These are phyloP conservation scores for Suillus bovinus DNA, from an alignment of 768 basidiomycete genomes.

Conservation along the genomic window DNA sequence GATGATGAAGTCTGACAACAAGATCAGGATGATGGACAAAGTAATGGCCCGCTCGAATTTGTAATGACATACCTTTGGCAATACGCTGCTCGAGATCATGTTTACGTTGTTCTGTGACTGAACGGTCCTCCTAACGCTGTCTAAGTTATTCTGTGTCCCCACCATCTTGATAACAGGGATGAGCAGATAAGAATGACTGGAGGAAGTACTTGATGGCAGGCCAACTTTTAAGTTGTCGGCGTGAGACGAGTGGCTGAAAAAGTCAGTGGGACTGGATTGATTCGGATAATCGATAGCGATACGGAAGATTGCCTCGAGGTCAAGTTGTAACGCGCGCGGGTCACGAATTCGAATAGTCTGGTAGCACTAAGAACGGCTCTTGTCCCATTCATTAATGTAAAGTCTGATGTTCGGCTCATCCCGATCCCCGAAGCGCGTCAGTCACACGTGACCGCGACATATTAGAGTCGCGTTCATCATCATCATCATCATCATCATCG, in stretches of 20 bases:
- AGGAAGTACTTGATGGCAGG: background rate
- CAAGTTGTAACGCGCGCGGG: constrained; percentile 3
- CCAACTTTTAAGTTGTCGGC: constrained; percentile 6
- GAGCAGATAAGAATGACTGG: background rate
- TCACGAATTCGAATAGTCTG: constrained; percentile 2
- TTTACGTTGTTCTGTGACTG: constrained; percentile 3
- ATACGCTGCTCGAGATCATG: constrained; percentile 3
- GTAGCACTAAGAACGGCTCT: background rate
- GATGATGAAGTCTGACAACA: constrained; percentile 20
- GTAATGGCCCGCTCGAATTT: background rate
- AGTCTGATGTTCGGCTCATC: background rate
- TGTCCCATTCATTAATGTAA: constrained; percentile 7
- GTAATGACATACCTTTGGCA: constrained; percentile 1
- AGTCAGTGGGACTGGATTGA: constrained; percentile 3
- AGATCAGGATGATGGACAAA: background rate
- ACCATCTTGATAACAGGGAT: background rate
- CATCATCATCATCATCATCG: no score
- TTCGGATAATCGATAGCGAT: constrained; percentile 5
- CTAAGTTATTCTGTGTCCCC: background rate
- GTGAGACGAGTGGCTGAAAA: constrained; percentile 8
- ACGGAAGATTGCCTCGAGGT: constrained; percentile 1
- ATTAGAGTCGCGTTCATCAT: background rate
- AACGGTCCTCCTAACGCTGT: background rate
- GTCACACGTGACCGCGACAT: constrained; percentile 31
- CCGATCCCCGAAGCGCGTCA: constrained; percentile 6